Evolutionary conservation across 345 rosid genomes (phyloP), one percentile per base, ranked within the genome.

Genomic region (Melastoma malabathricum): DNA sequence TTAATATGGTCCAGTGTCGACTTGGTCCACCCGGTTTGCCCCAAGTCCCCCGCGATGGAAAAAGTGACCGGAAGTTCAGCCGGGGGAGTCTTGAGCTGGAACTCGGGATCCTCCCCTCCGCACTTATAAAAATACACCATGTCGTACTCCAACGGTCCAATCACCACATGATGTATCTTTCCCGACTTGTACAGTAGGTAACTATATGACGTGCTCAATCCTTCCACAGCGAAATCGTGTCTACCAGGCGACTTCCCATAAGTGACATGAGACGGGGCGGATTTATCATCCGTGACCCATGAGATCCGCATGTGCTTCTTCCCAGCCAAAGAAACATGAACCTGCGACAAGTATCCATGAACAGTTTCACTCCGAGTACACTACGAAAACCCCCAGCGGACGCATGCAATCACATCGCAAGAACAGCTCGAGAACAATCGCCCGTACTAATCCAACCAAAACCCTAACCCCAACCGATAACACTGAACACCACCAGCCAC

Each of bases 1-100:
- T 50, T 58, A 2, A 78, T 60, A 6, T 90, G 89, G 15, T 59
- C 20, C 56, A 90, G 50, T 14, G 98, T 90, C 52, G 86, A 75
- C 7, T 38, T 56, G 3, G 92, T 86, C 98, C 98, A 90, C 44
- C 71, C 96, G 27, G 94, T 90, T 57, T 90, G 96, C 43, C 98
- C 98, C 19, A 90, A 72, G 69, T 90, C 98, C 6, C 98, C 98
- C 86, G 67, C 80, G 6, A 90, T 70, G 6, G 63, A 96, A 58
- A 90, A 86, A 51, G 86, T 92, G 31, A 84, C 41, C 6, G 94
- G 96, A 34, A 78, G 75, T 27, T 51, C 43, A 6, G 80, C 49
- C 18, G 96, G 96, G 61, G 92, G 98, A 4, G 81, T 83, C 64
- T 56, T 82, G 80, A 90, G 78, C 48, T 84, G 80, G 59, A 80